These are phyloP conservation scores for Fusarium lateritium DNA, from an alignment of 2,329 filamentous ascomycete species.

Conservation along the genomic window DNA sequence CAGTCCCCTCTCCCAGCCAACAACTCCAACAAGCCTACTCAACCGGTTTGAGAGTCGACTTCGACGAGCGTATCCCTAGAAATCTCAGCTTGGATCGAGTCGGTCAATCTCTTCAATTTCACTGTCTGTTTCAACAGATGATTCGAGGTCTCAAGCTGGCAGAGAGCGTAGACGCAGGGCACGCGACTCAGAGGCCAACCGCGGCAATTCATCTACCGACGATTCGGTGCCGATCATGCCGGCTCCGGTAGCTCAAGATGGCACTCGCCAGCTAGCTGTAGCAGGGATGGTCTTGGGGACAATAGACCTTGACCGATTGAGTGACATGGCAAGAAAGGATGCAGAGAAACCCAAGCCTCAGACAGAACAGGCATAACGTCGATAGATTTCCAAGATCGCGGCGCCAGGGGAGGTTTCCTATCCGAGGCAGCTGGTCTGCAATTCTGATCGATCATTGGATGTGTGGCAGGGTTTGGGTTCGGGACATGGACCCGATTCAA, in stretches of 20 bases:
- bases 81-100: constrained; percentile 39
- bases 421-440: constrained; percentile 39
- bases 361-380: constrained; percentile 14
- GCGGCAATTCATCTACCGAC: constrained; percentile 46
- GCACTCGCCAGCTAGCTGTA: constrained; percentile 46
- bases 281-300: constrained; percentile 51
- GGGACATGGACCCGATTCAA: constrained; percentile 9
- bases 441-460: constrained; percentile 37
- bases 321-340: constrained; percentile 44
- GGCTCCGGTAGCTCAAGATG: constrained; percentile 40
- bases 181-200: constrained; percentile 48
- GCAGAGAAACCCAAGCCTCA: constrained; percentile 17
- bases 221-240: constrained; percentile 33
- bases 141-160: constrained; percentile 42
- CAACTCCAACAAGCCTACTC: constrained; percentile 45
- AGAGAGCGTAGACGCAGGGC: constrained; percentile 52
- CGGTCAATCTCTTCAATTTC: constrained; percentile 36
- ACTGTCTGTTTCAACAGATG: constrained; percentile 13
- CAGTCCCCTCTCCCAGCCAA: constrained; percentile 46
- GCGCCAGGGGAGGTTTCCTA: constrained; percentile 25
- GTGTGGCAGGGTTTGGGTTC: constrained; percentile 11
- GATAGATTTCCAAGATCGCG: not conserved
- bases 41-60: constrained; percentile 45
- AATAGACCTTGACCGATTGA: constrained; percentile 53
- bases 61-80: constrained; percentile 47